Base-by-base conservation (phyloP, 805 yeast species). In the Lipomyces orientalis region DNA sequence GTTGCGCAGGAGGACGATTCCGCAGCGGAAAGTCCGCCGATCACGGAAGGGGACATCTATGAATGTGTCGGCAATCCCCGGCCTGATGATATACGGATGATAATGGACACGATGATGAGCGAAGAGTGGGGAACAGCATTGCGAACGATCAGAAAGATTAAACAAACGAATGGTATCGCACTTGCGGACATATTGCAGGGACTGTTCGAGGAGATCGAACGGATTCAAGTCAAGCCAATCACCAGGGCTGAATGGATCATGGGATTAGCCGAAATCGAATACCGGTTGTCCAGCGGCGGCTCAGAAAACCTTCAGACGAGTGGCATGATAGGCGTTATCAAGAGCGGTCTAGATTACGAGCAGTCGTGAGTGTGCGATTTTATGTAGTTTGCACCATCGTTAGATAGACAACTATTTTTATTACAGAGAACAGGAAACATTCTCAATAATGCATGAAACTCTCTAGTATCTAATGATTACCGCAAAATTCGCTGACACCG, bases 21-120 rank as follows among this genome's bases (percentile, higher is more conserved):
- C 46, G 65, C 7, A 4, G 60, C 57, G 29, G 82, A 76, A 7
- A 79, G 79, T 2, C 86, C 83, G 43, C 86, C 85, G 60, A 89
- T 95, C 54, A 85, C 89, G 35, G 85, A 84, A 37, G 88, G 87
- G 64, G 88, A 90, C 87, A 88, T 95, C 49, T 95, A 91, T 77
- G 97, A 93, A 70, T 93, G 98, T 77, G 89, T 95, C 39, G 99
- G 99, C 1, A 93, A 97, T 0, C 98, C 99, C 2, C 90, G 90
- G 71, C 98, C 98, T 0, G 84, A 83, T 52, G 97, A 93, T 72
- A 84, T 95, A 31, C 90, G 90, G 73, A 81, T 87, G 0, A 88
- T 93, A 4, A 80, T 95, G 67, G 89, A 89, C 70, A 85, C 96
- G 4, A 87, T 94, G 33, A 80, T 95, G 76, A 87, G 87, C 73